phyloP scores from a whole-genome alignment of 2,329 filamentous ascomycete genomes.

The Tolypocladium paradoxum region DNA sequence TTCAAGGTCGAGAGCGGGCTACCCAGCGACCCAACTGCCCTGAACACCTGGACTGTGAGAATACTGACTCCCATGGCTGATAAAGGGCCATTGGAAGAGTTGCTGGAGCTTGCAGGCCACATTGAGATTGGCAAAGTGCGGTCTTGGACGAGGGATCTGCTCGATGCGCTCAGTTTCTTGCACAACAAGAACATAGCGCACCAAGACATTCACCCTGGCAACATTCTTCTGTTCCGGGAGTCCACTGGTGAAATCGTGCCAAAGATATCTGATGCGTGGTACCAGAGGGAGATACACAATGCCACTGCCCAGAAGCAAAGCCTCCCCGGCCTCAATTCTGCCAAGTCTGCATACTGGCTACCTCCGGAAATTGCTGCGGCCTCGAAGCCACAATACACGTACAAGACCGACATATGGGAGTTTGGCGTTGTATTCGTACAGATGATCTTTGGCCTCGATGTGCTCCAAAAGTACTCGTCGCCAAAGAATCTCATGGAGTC shows the following conservation, averaged over 20 bases:
- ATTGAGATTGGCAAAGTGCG: slow-evolving; percentile 67
- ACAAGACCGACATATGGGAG: slow-evolving; percentile 91
- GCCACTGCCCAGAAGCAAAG: slow-evolving; percentile 43
- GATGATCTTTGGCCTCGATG: slow-evolving; percentile 81
- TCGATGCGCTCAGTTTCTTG: slow-evolving; percentile 80
- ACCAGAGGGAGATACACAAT: slow-evolving; percentile 55
- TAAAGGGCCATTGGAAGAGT: slow-evolving; percentile 71
- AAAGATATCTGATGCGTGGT: slow-evolving; percentile 66
- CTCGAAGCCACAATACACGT: slow-evolving; percentile 51
- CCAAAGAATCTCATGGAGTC: slow-evolving; percentile 64
- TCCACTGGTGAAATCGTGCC: slow-evolving; percentile 57
- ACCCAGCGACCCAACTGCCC: slow-evolving; percentile 23
- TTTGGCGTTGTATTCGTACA: slow-evolving; percentile 85
- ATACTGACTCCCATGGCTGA: slow-evolving; percentile 68
- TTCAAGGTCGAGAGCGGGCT: slow-evolving; percentile 61
- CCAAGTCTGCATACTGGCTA: slow-evolving; percentile 72
- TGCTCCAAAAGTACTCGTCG: slow-evolving; percentile 66
- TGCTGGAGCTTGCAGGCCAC: slow-evolving; percentile 67
- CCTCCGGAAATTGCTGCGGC: slow-evolving; percentile 63
- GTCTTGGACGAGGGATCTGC: slow-evolving; percentile 82
- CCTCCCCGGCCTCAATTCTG: slow-evolving; percentile 43
- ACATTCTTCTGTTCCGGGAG: slow-evolving; percentile 67
- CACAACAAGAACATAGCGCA: slow-evolving; percentile 79
- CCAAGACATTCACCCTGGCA: slow-evolving; percentile 68
- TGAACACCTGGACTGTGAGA: slow-evolving; percentile 57